A percentile compares a stretch with the other conserved stretches of the same genome.
phyloP scores from a whole-genome alignment of 768 basidiomycete species.

The Tylopilus sp. region DNA sequence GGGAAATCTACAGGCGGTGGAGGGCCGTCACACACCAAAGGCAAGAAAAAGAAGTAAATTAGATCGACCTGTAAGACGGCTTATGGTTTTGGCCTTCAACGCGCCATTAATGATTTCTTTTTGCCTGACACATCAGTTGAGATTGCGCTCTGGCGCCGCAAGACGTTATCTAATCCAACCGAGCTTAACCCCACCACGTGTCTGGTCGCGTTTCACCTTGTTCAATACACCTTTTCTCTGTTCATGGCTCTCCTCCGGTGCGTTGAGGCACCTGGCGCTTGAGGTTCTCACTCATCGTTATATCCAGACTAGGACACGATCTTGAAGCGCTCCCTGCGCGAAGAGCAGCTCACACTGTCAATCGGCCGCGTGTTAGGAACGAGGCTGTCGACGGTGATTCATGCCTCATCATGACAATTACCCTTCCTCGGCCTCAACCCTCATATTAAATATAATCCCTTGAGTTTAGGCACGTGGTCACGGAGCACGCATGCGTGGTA shows the following conservation, averaged over 20 bases:
- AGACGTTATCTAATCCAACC: slow-evolving; percentile 29
- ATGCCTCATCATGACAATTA: slow-evolving; percentile 19
- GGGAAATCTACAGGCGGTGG: slow-evolving; percentile 39
- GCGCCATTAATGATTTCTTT: slow-evolving; percentile 22
- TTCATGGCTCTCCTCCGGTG: slow-evolving; percentile 2
- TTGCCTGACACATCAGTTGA: slow-evolving; percentile 16
- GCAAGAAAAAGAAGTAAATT: slow-evolving; percentile 67
- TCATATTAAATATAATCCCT: slow-evolving; percentile 13
- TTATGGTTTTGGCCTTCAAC: slow-evolving; percentile 15
- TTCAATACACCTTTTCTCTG: neutral
- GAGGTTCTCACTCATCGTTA: neutral
- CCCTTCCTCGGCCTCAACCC: slow-evolving; percentile 22
- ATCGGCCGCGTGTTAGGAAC: slow-evolving; percentile 26
- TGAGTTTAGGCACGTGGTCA: slow-evolving; percentile 14
- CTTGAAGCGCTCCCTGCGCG: slow-evolving; percentile 1
- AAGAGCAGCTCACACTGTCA: slow-evolving; percentile 16
- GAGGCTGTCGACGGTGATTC: slow-evolving; percentile 29
- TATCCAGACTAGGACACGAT: neutral
- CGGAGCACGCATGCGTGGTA: slow-evolving; percentile 10
- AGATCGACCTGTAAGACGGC: slow-evolving; percentile 22
- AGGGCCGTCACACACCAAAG: slow-evolving; percentile 40
- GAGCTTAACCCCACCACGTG: slow-evolving; percentile 15
- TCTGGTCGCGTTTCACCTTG: neutral
- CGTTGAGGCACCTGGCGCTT: neutral
- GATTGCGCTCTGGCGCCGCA: slow-evolving; percentile 21